Conservation (phyloP, 257 asterid genomes). For the Solanum verrucosum region DNA sequence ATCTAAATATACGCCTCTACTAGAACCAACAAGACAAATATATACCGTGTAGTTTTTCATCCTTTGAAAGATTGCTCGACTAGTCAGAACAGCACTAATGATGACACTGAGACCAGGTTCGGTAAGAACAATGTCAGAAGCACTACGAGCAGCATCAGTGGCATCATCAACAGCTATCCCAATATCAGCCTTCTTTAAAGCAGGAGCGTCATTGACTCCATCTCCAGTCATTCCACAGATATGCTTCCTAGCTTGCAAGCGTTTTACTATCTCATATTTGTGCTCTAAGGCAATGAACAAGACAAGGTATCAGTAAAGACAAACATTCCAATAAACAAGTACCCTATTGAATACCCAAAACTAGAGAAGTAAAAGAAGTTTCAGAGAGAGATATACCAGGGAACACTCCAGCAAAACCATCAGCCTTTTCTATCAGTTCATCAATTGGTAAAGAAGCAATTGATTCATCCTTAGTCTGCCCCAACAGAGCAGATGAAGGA, state of each 20-base stretch:
- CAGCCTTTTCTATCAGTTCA: constrained; percentile 96
- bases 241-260: constrained; percentile 94
- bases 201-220: constrained; percentile 98
- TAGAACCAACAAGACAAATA: neutral
- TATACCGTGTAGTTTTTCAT: constrained; percentile 96
- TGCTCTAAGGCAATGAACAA: constrained; percentile 48
- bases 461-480: constrained; percentile 92
- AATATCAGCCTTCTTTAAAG: constrained; percentile 91
- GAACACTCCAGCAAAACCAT: constrained; percentile 98
- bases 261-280: constrained; percentile 94
- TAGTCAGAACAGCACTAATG: constrained; percentile 95
- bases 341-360: neutral
- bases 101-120: constrained; percentile 98
- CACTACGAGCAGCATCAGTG: constrained; percentile 99
- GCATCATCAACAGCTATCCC: constrained; percentile 99
- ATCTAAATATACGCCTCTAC: neutral
- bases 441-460: constrained; percentile 89
- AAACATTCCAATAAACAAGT: neutral
- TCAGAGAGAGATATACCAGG: constrained; percentile 46
- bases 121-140: constrained; percentile 96
- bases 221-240: constrained; percentile 99
- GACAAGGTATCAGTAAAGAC: neutral
- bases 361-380: neutral
- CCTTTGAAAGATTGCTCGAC: constrained; percentile 96
- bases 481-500: constrained; percentile 91